Conservation (phyloP, 2,329 filamentous ascomycete genomes). For the Alternaria angustiovoidea region DNA sequence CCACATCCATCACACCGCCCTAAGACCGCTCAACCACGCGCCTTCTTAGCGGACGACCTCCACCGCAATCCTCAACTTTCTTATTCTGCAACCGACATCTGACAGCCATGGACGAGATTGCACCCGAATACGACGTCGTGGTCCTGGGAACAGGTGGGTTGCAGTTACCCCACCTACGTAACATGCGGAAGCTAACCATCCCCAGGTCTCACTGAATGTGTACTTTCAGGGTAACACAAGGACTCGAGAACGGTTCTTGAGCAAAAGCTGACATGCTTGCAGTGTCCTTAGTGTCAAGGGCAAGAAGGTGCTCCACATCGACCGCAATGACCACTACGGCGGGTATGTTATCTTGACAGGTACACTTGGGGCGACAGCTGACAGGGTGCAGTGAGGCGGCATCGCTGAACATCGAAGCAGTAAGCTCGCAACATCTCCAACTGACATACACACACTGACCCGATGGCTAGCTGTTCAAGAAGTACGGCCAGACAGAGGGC, state of each 20-base stretch:
- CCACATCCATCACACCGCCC: conserved; percentile 41
- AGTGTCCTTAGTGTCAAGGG: conserved; percentile 97
- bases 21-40: conserved; percentile 24
- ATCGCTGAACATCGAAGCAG: conserved; percentile 87
- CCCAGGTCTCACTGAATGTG: conserved; percentile 94
- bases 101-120: conserved; percentile 91
- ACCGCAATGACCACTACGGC: conserved; percentile 98
- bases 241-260: conserved; percentile 2
- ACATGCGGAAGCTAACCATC: conserved; percentile 37
- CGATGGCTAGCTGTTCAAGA: conserved; percentile 82
- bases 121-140: conserved; percentile 97
- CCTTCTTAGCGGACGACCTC: conserved; percentile 31
- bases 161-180: conserved; percentile 51
- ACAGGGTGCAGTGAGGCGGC: conserved; percentile 77
- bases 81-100: conserved; percentile 18
- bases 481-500: conserved; percentile 85
- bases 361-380: conserved; percentile 25
- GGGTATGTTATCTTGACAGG: conserved; percentile 68
- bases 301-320: conserved; percentile 98
- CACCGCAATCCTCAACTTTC: conserved; percentile 30
- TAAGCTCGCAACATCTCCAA: conserved; percentile 61
- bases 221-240: conserved; percentile 83
- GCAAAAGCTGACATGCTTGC: conserved; percentile 29
- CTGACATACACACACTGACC: conserved; percentile 53
- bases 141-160: conserved; percentile 92